Conservation (phyloP, 1,139 yeast species). For the Nakaseomyces delphensis region DNA sequence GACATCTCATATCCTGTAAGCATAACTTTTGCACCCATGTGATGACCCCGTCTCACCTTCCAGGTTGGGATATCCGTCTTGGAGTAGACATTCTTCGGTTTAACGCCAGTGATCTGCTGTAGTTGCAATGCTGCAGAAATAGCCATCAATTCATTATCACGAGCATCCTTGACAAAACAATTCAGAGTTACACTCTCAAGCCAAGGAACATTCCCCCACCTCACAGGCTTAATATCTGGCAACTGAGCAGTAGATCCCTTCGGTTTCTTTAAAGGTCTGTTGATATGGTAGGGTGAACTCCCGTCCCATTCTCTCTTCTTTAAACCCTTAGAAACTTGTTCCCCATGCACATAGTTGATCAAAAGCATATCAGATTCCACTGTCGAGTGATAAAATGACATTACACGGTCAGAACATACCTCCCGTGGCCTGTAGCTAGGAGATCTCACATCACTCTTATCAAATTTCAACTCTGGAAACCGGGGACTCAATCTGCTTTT, state of each 20-base stretch:
- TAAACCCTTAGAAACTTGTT: slow-evolving; percentile 46
- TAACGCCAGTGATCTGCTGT: slow-evolving; percentile 88
- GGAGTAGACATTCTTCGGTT: slow-evolving; percentile 66
- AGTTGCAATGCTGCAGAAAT: slow-evolving; percentile 72
- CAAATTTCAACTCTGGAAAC: slow-evolving; percentile 55
- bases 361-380: slow-evolving; percentile 69
- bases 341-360: slow-evolving; percentile 64
- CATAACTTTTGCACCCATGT: slow-evolving; percentile 84
- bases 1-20: slow-evolving; percentile 75
- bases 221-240: slow-evolving; percentile 62
- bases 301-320: slow-evolving; percentile 83
- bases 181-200: slow-evolving; percentile 60
- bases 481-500: slow-evolving; percentile 64
- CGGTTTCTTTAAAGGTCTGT: slow-evolving; percentile 63
- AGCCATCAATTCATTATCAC: slow-evolving; percentile 63
- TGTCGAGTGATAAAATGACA: slow-evolving; percentile 66
- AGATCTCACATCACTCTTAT: slow-evolving; percentile 64
- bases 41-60: slow-evolving; percentile 81
- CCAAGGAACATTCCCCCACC: slow-evolving; percentile 60
- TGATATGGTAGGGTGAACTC: slow-evolving; percentile 79
- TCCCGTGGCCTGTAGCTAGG: slow-evolving; percentile 68
- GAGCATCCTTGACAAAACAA: slow-evolving; percentile 70
- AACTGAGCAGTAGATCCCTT: slow-evolving; percentile 58
- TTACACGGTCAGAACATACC: slow-evolving; percentile 71
- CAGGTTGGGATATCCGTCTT: slow-evolving; percentile 77